These are phyloP conservation scores for Eragrostis nindensis DNA, from an alignment of 176 grass and related monocot genomes.

Conservation along the genomic window DNA sequence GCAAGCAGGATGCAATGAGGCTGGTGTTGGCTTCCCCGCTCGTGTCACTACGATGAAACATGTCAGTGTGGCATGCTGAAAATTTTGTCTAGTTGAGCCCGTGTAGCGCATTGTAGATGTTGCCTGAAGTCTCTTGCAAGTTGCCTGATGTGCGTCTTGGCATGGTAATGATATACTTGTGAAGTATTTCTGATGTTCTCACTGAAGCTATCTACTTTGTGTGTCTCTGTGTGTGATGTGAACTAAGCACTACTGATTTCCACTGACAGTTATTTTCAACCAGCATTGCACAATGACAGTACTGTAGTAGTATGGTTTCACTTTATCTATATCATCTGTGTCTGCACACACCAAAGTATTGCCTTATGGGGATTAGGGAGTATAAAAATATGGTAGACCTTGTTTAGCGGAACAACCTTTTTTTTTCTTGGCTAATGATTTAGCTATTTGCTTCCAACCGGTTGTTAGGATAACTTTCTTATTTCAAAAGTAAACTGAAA, in stretches of 20 bases:
- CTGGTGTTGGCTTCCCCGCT: neutral
- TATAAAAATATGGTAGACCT: neutral
- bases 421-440: neutral
- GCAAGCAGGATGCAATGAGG: slow-evolving; percentile 42
- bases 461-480: too few relatives aligned
- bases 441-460: neutral
- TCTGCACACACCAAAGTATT: neutral
- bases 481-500: too few relatives aligned
- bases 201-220: neutral
- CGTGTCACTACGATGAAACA: neutral
- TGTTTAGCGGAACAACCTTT: neutral
- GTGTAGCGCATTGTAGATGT: slow-evolving; percentile 16
- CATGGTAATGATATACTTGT: neutral
- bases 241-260: neutral
- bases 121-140: slow-evolving; percentile 11
- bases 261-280: neutral
- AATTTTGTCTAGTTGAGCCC: neutral
- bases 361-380: neutral
- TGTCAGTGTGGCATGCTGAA: neutral
- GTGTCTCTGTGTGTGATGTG: neutral
- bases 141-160: neutral
- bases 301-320: neutral
- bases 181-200: neutral
- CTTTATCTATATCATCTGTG: neutral
- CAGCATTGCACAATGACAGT: neutral